These are phyloP conservation scores for Arctostaphylos glauca DNA, from an alignment of 148 eudicot genomes.

Conservation along the genomic window DNA sequence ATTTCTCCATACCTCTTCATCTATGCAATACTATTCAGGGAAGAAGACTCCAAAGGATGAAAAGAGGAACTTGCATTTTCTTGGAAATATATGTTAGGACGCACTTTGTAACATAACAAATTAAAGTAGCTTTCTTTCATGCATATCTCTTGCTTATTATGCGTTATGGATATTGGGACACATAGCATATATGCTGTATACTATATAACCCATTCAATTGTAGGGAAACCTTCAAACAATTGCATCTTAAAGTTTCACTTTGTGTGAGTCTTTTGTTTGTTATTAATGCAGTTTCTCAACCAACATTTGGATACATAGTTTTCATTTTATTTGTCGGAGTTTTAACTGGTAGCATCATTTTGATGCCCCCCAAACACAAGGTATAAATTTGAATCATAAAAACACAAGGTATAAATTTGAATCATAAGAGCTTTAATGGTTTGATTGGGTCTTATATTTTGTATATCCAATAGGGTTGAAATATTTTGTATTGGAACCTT, in stretches of 20 bases:
- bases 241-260: not conserved
- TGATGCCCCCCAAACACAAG: not conserved
- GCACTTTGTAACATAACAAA: not conserved
- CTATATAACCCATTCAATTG: not conserved
- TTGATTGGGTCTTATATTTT: not conserved
- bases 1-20: not conserved
- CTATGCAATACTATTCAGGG: not conserved
- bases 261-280: too few relatives aligned
- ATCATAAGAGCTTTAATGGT: not conserved
- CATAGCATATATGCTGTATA: not conserved
- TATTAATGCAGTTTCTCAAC: not conserved
- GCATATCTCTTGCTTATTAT: conserved; percentile 5
- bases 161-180: not conserved
- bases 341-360: not conserved
- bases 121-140: not conserved
- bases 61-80: not conserved
- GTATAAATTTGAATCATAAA: not conserved
- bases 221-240: not conserved
- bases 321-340: not conserved
- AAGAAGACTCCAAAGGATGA: not conserved
- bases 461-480: not conserved
- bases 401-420: not conserved
- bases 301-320: not conserved
- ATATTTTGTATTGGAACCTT: not conserved
- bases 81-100: not conserved